phyloP scores from a whole-genome alignment of 441 rosid species.

The Gossypium gossypioides region DNA sequence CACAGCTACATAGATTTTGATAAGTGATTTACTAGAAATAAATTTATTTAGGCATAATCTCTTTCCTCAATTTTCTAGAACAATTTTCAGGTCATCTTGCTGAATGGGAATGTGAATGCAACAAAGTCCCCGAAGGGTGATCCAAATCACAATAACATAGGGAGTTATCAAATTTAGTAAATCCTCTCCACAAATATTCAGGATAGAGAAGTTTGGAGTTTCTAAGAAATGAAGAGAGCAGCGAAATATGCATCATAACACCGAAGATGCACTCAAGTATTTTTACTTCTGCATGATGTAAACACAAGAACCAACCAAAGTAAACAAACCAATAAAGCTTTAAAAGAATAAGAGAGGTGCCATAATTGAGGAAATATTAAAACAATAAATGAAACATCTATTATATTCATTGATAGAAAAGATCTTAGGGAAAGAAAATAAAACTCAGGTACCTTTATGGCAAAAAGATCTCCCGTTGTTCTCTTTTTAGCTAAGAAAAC shows the following conservation, averaged over 20 bases:
- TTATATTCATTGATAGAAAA: not conserved
- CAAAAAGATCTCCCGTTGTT: constrained; percentile 96
- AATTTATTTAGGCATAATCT: not conserved
- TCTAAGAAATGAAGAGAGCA: not conserved
- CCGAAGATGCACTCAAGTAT: not conserved
- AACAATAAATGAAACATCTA: not conserved
- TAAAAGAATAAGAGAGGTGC: not conserved
- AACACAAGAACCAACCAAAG: not conserved
- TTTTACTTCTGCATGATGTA: not conserved
- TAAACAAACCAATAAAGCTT: not conserved
- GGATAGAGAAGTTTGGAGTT: not conserved
- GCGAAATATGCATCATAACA: not conserved
- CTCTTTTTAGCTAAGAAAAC: constrained; percentile 95
- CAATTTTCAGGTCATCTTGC: not conserved
- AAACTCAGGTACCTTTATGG: constrained; percentile 59
- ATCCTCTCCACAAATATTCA: not conserved
- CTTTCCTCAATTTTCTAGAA: not conserved
- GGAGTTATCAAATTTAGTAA: not conserved
- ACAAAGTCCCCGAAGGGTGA: not conserved
- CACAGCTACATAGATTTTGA: not conserved
- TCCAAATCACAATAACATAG: no score
- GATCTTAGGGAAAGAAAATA: not conserved
- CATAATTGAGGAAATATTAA: not conserved
- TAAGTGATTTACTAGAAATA: not conserved
- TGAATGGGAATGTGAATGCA: not conserved